Evolutionary conservation across 768 basidiomycete genomes (phyloP).

Genomic region (Sarcodon sp.): DNA sequence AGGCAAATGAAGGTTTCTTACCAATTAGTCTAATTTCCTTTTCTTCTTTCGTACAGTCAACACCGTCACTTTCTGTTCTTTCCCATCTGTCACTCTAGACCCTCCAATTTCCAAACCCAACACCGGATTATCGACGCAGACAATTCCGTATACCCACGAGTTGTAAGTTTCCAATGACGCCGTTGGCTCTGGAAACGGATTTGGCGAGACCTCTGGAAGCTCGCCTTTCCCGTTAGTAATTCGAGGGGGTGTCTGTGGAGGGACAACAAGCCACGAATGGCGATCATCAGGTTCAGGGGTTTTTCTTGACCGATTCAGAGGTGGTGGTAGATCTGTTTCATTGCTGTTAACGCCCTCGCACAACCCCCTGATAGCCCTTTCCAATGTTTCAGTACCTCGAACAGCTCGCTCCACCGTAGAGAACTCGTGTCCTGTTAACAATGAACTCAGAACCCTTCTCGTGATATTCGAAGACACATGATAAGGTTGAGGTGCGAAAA

Average conservation of each 20-base stretch:
- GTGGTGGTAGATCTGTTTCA: constrained; percentile 3
- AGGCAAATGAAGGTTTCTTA: background rate
- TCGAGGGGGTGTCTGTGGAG: constrained; percentile 33
- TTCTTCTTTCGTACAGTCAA: constrained; percentile 45
- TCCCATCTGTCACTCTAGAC: constrained; percentile 3
- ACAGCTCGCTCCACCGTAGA: constrained; percentile 48
- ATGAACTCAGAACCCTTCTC: constrained; percentile 53
- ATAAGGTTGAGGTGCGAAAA: constrained; percentile 39
- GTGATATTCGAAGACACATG: constrained; percentile 56
- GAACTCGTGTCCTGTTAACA: constrained; percentile 72
- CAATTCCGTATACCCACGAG: constrained; percentile 46
- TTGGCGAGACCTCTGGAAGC: constrained; percentile 41
- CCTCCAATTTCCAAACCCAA: constrained; percentile 13
- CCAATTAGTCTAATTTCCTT: constrained; percentile 13
- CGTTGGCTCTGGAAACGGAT: constrained; percentile 55
- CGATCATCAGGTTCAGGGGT: constrained; percentile 10
- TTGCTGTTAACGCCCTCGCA: constrained; percentile 44
- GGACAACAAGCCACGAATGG: constrained; percentile 23
- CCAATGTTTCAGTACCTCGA: constrained; percentile 60
- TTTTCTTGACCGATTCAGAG: constrained; percentile 3
- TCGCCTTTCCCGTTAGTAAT: constrained; percentile 15
- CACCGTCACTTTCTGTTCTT: constrained; percentile 32
- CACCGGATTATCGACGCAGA: constrained; percentile 35
- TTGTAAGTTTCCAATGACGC: constrained; percentile 48
- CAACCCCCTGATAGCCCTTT: constrained; percentile 52